Base-by-base conservation (phyloP, 1,139 yeast genomes). In the Lizanozyma gosingica region DNA sequence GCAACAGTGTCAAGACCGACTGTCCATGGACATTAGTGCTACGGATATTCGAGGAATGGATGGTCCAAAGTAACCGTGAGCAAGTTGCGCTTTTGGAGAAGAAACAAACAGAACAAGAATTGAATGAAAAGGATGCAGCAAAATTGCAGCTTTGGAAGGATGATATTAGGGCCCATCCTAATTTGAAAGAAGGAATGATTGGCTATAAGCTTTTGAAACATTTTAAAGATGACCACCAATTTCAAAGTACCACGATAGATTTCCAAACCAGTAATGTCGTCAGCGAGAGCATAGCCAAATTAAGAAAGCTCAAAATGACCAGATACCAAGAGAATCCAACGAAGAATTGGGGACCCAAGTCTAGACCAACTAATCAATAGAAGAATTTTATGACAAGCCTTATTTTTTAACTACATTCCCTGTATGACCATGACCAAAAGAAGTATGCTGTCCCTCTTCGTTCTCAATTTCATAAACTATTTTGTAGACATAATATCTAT, bases 261-360 rank as follows among this genome's bases (percentile, higher is more conserved):
- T 69, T 68, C 44, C 60, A 51, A 22, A 65, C 65, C 3, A 63
- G 58, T 43, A 85, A 78, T 47, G 78, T 73, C 33, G 73, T 74
- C 36, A 73, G 82, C 50, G 71, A 65, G 33, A 70, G 66, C 45
- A 60, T 83, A 40, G 78, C 78, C 47, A 67, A 63, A 42, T 66
- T 86, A 43, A 72, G 96, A 50, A 81, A 77, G 48, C 69, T 86
- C 45, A 87, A 87, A 61, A 76, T 90, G 57, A 87, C 87, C 15
- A 72, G 96, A 50, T 90, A 73, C 60, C 98, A 88, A 59, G 88
- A 82, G 54, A 90, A 90, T 56, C 98, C 98, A 11, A 76, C 86
- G 2, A 86, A 83, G 59, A 82, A 85, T 57, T 92, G 98, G 98
- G 98, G 98, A 0, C 98, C 97, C 34, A 86, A 84, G 63, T 78